Conservation (phyloP, 179 eudicot genomes). For the Corrigiola litoralis region DNA sequence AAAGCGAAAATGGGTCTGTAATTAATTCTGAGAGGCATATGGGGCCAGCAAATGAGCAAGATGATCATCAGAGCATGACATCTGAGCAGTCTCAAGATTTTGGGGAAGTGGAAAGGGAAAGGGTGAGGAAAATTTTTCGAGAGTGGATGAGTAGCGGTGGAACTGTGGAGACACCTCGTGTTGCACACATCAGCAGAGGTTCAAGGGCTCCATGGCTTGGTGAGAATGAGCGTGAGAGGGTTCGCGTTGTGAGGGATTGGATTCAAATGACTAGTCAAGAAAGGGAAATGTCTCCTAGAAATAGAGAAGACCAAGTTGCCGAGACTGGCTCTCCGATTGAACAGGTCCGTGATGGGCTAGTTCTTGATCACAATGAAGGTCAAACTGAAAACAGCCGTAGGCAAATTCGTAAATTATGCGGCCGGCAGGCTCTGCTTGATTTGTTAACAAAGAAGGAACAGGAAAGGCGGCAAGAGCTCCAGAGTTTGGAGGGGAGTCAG, state of each 20-base stretch:
- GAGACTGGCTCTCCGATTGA: constrained; percentile 55
- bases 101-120: constrained; percentile 56
- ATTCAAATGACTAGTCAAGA: constrained; percentile 50
- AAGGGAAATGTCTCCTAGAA: constrained; percentile 31
- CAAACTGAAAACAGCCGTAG: constrained; percentile 36
- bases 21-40: constrained; percentile 19
- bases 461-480: constrained; percentile 65
- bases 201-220: constrained; percentile 47
- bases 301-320: constrained; percentile 42
- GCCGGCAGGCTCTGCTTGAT: constrained; percentile 88
- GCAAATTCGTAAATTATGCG: constrained; percentile 61
- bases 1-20: constrained; percentile 37
- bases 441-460: constrained; percentile 52
- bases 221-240: constrained; percentile 59
- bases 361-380: constrained; percentile 31
- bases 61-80: constrained; percentile 47
- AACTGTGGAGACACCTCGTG: constrained; percentile 30
- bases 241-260: constrained; percentile 61
- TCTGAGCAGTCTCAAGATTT: constrained; percentile 65
- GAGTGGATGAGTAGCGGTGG: constrained; percentile 68
- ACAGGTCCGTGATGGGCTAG: constrained; percentile 47
- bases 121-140: constrained; percentile 60
- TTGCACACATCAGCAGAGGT: constrained; percentile 31
- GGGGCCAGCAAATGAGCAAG: constrained; percentile 35
- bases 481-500: constrained; percentile 39